phyloP scores from a whole-genome alignment of 805 yeast genomes.

The Candida krabiensis region DNA sequence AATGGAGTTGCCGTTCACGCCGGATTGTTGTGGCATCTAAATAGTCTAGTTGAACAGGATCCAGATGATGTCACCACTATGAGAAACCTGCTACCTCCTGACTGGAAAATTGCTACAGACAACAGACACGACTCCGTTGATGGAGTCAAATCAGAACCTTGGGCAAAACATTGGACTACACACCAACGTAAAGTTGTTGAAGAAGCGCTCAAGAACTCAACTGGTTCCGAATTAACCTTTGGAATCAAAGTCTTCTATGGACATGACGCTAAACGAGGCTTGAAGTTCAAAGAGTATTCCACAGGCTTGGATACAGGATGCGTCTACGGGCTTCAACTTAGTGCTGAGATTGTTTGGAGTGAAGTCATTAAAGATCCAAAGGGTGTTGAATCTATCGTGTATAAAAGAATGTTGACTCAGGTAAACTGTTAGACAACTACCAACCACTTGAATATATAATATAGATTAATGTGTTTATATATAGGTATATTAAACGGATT shows the following conservation, averaged over 20 bases:
- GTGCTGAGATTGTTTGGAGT: conserved; percentile 57
- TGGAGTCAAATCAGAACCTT: conserved; percentile 30
- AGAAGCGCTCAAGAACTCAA: conserved; percentile 5
- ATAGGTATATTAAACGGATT: too few relatives aligned
- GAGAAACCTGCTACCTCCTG: conserved; percentile 66
- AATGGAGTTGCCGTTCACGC: conserved; percentile 74
- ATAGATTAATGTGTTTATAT: too few relatives aligned
- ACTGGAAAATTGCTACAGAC: conserved; percentile 58
- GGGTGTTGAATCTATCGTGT: conserved; percentile 19
- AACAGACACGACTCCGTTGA: conserved; percentile 29
- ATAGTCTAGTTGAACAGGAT: conserved; percentile 51
- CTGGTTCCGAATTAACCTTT: conserved; percentile 15
- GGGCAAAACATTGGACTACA: conserved; percentile 34
- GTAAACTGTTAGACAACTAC: conserved; percentile 26
- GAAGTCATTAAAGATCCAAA: conserved; percentile 19
- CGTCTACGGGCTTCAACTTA: conserved; percentile 67
- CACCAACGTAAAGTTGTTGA: conserved; percentile 19
- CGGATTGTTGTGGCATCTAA: conserved; percentile 70
- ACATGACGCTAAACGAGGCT: conserved; percentile 82
- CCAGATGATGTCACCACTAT: conserved; percentile 67
- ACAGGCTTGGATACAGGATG: conserved; percentile 86
- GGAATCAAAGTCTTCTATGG: conserved; percentile 69
- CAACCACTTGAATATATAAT: too few relatives aligned
- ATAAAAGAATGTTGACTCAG: conserved; percentile 27
- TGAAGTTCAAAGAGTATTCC: conserved; percentile 61